A percentile compares a stretch with the other conserved stretches of the same genome.
Conservation (phyloP, 2,329 filamentous ascomycete genomes). For the Epichloe elymi region DNA sequence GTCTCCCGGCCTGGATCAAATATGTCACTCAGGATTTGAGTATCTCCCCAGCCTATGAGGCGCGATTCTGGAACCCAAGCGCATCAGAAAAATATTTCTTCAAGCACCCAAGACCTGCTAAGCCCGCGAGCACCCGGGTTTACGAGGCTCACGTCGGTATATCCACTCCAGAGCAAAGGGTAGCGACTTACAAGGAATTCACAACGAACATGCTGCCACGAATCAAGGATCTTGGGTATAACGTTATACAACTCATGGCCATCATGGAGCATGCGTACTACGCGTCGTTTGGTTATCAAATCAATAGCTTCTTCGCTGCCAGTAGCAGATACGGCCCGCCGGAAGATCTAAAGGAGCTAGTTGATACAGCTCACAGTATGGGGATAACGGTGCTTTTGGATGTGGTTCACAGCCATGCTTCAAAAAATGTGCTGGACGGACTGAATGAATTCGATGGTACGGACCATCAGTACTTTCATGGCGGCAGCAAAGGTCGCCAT, state of each 20-base stretch:
- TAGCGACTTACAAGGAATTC: slow-evolving; percentile 96
- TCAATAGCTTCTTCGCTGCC: slow-evolving; percentile 97
- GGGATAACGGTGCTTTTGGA: slow-evolving; percentile 86
- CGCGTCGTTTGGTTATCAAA: slow-evolving; percentile 95
- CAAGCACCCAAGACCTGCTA: slow-evolving; percentile 69
- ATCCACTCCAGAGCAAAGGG: slow-evolving; percentile 75
- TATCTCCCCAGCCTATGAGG: slow-evolving; percentile 87
- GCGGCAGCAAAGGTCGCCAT: slow-evolving; percentile 69
- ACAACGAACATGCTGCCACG: slow-evolving; percentile 82
- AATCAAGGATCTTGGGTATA: slow-evolving; percentile 85
- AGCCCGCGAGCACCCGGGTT: slow-evolving; percentile 75
- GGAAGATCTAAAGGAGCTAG: slow-evolving; percentile 90
- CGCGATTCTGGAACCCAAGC: slow-evolving; percentile 93
- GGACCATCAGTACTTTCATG: slow-evolving; percentile 93
- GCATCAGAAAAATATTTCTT: slow-evolving; percentile 63
- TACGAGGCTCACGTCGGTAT: slow-evolving; percentile 99
- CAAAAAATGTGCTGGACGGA: slow-evolving; percentile 91
- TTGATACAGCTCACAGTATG: slow-evolving; percentile 86
- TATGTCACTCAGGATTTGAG: slow-evolving; percentile 87
- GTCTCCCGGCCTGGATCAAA: slow-evolving; percentile 92
- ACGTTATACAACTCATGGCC: slow-evolving; percentile 96
- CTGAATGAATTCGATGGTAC: slow-evolving; percentile 92
- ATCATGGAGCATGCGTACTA: slow-evolving; percentile 99
- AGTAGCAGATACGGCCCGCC: slow-evolving; percentile 90
- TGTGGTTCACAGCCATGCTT: slow-evolving; percentile 94